Evolutionary conservation across 108 stramenopile genomes (phyloP).

Genomic region (Seminavis robusta): DNA sequence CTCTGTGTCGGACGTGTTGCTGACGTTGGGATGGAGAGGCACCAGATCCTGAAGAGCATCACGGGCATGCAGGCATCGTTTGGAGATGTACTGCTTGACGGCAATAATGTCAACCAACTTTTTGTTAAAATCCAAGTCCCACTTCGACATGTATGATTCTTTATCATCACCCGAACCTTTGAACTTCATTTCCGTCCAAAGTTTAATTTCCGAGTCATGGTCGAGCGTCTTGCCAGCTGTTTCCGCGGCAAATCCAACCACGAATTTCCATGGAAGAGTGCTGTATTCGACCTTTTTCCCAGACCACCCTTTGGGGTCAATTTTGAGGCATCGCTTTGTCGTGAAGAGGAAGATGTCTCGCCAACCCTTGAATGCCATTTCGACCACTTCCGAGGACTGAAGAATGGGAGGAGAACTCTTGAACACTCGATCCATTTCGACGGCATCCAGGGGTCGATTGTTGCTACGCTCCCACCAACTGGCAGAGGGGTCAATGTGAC

Average conservation of each 20-base stretch:
- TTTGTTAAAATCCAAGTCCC: constrained; percentile 74
- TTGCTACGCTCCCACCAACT: constrained; percentile 54
- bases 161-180: no score
- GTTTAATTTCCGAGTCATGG: constrained; percentile 46
- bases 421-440: constrained; percentile 39
- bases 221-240: constrained; percentile 53
- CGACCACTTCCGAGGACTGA: constrained; percentile 51
- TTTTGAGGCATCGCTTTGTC: constrained; percentile 50
- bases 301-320: constrained; percentile 53
- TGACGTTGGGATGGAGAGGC: no score
- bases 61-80: no score
- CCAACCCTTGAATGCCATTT: constrained; percentile 57
- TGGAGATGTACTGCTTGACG: no score
- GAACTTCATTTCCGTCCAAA: constrained; percentile 59
- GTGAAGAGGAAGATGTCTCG: constrained; percentile 63
- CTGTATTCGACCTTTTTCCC: constrained; percentile 57
- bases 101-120: constrained; percentile 60
- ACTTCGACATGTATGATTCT: constrained; percentile 21
- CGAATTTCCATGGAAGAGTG: constrained; percentile 50
- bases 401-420: constrained; percentile 31
- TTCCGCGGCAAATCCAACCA: constrained; percentile 32
- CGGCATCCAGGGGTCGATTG: constrained; percentile 53
- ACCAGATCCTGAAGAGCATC: no score
- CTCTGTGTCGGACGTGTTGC: no score
- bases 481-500: constrained; percentile 27